Evolutionary conservation across 768 basidiomycete genomes (phyloP).

Genomic region (Pulveroboletus sp.): DNA sequence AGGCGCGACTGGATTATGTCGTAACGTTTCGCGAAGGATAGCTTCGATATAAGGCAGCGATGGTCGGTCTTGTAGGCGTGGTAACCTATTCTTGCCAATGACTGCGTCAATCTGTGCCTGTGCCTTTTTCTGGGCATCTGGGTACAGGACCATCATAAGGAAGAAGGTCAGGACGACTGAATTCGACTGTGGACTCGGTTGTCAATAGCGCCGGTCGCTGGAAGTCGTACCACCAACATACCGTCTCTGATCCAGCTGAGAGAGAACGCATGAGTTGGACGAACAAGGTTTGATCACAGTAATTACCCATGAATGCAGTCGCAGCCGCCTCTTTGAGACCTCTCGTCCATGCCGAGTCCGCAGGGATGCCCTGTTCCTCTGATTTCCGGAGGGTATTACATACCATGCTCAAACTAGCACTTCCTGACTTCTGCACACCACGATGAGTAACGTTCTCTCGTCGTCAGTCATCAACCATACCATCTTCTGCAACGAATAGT

Average conservation of each 20-base stretch:
- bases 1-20: constrained; percentile 4
- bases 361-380: not conserved
- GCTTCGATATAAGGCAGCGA: constrained; percentile 12
- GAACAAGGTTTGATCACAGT: not conserved
- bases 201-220: not conserved
- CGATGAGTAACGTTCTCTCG: not conserved
- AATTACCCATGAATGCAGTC: constrained; percentile 11
- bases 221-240: constrained; percentile 1
- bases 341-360: constrained; percentile 1
- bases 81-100: constrained; percentile 2
- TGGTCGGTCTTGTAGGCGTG: constrained; percentile 7
- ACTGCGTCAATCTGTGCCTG: constrained; percentile 11
- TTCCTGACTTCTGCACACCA: constrained; percentile 4
- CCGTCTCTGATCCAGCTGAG: constrained; percentile 13
- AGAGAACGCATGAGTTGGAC: not conserved
- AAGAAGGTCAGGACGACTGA: constrained; percentile 19
- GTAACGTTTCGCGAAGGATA: constrained; percentile 10
- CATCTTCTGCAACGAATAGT: constrained; percentile 6
- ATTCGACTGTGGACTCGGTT: constrained; percentile 4
- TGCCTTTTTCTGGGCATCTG: constrained; percentile 9
- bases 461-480: not conserved
- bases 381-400: constrained; percentile 4
- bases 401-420: not conserved
- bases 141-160: constrained; percentile 5
- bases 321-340: constrained; percentile 11